Percentiles rank a stretch among this genome's conserved stretches.
These are phyloP conservation scores for Neonectria faginata DNA, from an alignment of 2,329 filamentous ascomycete species.

Conservation along the genomic window DNA sequence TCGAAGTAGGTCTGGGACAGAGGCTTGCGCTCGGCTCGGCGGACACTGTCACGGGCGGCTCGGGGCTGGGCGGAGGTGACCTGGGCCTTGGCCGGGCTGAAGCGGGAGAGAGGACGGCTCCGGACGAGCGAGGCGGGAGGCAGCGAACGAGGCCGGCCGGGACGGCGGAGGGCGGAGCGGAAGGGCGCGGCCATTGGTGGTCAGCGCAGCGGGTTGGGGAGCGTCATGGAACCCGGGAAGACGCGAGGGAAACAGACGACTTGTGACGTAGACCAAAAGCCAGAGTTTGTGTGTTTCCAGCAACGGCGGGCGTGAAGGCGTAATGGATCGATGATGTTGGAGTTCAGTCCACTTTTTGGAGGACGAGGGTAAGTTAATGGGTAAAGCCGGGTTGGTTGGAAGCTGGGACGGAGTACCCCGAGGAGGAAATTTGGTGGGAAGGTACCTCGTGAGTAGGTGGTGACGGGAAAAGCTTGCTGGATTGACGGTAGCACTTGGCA, in stretches of 20 bases:
- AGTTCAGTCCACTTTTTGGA: slow-evolving; percentile 34
- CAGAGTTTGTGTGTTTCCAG: background rate
- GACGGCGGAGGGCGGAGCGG: slow-evolving; percentile 45
- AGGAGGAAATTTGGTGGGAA: background rate
- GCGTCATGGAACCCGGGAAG: slow-evolving; percentile 36
- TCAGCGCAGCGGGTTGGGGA: slow-evolving; percentile 40
- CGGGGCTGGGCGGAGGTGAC: slow-evolving; percentile 29
- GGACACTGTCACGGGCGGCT: slow-evolving; percentile 14
- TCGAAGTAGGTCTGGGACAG: slow-evolving; percentile 49
- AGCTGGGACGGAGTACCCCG: slow-evolving; percentile 30
- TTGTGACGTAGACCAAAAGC: background rate
- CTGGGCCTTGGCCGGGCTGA: slow-evolving; percentile 47
- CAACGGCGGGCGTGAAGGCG: slow-evolving; percentile 1
- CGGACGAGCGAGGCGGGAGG: slow-evolving; percentile 36
- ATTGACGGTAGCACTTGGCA: slow-evolving; percentile 8
- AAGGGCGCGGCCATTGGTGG: slow-evolving; percentile 52
- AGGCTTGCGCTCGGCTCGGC: slow-evolving; percentile 28
- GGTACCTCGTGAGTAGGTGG: slow-evolving; percentile 21
- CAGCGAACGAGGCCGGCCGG: slow-evolving; percentile 35
- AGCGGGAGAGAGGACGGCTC: slow-evolving; percentile 46
- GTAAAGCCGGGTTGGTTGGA: slow-evolving; percentile 40
- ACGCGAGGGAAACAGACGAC: background rate
- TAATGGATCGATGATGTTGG: slow-evolving; percentile 23
- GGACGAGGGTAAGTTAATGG: slow-evolving; percentile 32
- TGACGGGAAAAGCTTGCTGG: background rate